Base-by-base conservation (phyloP, 2,329 filamentous ascomycete species). In the Nannizziopsis arthrosporioides region DNA sequence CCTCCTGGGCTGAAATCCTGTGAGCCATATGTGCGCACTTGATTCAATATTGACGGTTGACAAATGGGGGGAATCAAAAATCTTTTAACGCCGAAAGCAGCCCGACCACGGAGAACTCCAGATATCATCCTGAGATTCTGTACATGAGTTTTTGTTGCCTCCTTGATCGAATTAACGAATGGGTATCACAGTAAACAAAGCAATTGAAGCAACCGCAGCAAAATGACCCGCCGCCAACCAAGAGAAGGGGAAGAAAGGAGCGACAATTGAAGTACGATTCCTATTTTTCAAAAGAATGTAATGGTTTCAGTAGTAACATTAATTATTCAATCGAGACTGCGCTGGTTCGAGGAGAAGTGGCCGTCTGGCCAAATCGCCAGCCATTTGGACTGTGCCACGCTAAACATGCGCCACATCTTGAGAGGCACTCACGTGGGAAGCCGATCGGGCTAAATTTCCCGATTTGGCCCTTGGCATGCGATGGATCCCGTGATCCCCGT, bases 1-100 rank as follows among this genome's bases (percentile, higher is more conserved):
- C 50, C 50, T 15, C 44, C 45, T 11, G 50, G 53, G 32, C 37
- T 43, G 34, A 44, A 14, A 37, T 54, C 51, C 38, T 55, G 51
- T 27, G 48, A 54, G 18, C 49, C 50, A 51, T 54, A 51, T 31
- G 35, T 48, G 14, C 48, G 53, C 3, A 40, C 30, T 17, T 30
- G 5, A 7, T 31, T 35, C 35, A 45, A 15, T 35, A 36, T 39
- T 36, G 50, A 50, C 6, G 48, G 49, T 9, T 30, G 36, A 46
- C 34, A 44, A 17, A 35, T 36, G 7, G 52, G 52, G 5, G 43
- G 42, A 38, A 48, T 38, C 11, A 42, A 19, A 36, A 27, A 41
- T 43, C 36, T 43, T 38, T 48, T 46, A 11, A 49, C 12, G 18
- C 19, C 39, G 43, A 49, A 45, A 17, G 34, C 40, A 39, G 34